Evolutionary conservation across 306 rosid species (phyloP).

Genomic region (Senna siamea): DNA sequence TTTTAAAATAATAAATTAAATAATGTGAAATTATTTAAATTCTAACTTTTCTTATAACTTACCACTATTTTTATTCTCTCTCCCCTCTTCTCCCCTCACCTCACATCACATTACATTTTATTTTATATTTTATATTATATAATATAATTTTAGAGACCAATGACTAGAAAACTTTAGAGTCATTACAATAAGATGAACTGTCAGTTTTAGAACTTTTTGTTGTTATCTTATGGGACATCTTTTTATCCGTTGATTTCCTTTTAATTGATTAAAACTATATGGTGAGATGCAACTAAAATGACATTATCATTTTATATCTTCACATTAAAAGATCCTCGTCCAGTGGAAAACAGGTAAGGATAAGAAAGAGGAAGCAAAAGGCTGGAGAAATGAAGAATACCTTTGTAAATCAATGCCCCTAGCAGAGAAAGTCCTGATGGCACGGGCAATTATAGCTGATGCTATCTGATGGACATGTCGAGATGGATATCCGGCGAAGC

Average conservation of each 20-base stretch:
- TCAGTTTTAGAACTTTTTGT: background rate
- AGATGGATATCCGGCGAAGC: slow-evolving; percentile 90
- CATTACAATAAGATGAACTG: no score
- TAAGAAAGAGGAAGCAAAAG: slow-evolving; percentile 24
- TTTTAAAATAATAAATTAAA: no score
- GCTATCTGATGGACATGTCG: slow-evolving; percentile 88
- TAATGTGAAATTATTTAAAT: no score
- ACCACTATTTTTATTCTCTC: no score
- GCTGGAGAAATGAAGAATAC: slow-evolving; percentile 48
- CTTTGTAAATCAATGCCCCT: slow-evolving; percentile 83
- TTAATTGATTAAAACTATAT: background rate
- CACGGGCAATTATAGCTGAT: slow-evolving; percentile 90
- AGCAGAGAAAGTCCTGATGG: slow-evolving; percentile 84
- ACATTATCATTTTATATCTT: background rate
- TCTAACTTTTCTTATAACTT: no score
- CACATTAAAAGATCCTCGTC: background rate
- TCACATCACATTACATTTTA: no score
- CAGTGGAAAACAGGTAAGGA: no score
- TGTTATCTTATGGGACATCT: background rate
- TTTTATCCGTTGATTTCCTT: background rate
- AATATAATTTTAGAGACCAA: no score
- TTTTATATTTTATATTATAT: no score
- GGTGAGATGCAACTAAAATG: background rate
- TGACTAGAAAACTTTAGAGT: no score
- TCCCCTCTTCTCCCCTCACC: no score